Evolutionary conservation across 495 filamentous ascomycete genomes (phyloP), one percentile per base, ranked within the genome.

Genomic region (Parachaetomium inaequale): DNA sequence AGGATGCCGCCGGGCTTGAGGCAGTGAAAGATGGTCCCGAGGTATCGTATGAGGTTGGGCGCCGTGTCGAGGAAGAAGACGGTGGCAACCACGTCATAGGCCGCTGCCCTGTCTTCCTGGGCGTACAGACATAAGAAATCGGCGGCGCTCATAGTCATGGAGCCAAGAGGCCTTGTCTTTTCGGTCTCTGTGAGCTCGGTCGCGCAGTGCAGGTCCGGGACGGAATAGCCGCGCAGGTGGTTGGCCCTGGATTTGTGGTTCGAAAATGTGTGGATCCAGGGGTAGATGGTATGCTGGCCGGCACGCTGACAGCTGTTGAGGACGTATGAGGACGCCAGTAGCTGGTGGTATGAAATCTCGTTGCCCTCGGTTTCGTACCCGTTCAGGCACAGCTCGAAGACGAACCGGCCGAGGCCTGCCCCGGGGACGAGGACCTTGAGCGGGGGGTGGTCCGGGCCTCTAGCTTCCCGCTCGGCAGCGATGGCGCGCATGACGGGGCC

Each of bases 31-130:
- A 98, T 87, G 17, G 89, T 85, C 73, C 95, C 87, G 19, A 98
- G 84, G 67, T 98, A 98, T 11, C 86, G 82, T 57, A 97, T 87
- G 28, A 97, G 68, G 70, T 98, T 96, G 19, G 93, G 92, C 28
- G 94, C 94, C 4, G 94, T 98, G 72, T 98, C 95, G 32, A 98
- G 88, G 78, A 98, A 98, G 72, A 97, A 98, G 4, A 96, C 89
- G 4, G 88, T 90, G 1, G 88, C 85, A 3, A 98, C 92, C 1
- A 87, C 92, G 69, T 96, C 88, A 72, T 91, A 97, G 0, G 68
- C 68, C 2, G 80, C 83, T 29, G 74, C 73, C 51, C 90, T 81
- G 19, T 79, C 76, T 2, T 81, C 76, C 51, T 84, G 70, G 38
- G 75, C 81, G 74, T 98, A 97, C 3, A 90, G 68, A 6, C 87